Evolutionary conservation across 768 basidiomycete genomes (phyloP).

Genomic region (Zangia roseola): DNA sequence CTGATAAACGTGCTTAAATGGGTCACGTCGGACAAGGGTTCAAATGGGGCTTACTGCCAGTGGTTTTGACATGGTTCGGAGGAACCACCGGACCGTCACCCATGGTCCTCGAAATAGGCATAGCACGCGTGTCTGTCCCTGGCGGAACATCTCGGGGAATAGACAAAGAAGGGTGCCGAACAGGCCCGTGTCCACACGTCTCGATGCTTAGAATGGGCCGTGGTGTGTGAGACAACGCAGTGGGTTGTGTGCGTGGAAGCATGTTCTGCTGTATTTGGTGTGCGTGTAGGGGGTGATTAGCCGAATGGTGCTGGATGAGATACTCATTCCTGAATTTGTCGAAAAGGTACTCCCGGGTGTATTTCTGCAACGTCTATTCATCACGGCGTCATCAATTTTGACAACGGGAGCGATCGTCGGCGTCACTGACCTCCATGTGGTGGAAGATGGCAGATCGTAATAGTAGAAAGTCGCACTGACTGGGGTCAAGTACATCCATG

Average conservation of each 20-base stretch:
- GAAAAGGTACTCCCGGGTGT: conserved; percentile 80
- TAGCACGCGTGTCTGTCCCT: conserved; percentile 43
- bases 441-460: conserved; percentile 81
- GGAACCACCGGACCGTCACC: conserved; percentile 33
- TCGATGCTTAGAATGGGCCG: conserved; percentile 64
- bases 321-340: conserved; percentile 71
- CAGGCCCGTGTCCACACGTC: conserved; percentile 46
- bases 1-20: conserved; percentile 33
- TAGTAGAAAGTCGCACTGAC: conserved; percentile 77
- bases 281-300: conserved; percentile 40
- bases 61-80: conserved; percentile 31
- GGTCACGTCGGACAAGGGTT: conserved; percentile 3
- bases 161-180: conserved; percentile 46
- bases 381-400: conserved; percentile 19
- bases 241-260: conserved; percentile 33
- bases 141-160: conserved; percentile 48
- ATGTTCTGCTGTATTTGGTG: conserved; percentile 44
- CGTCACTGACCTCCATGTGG: conserved; percentile 74
- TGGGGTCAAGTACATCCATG: conserved; percentile 75
- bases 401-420: conserved; percentile 13
- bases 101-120: conserved; percentile 40
- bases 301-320: conserved; percentile 50
- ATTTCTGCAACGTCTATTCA: conserved; percentile 76
- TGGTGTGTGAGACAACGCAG: conserved; percentile 36
- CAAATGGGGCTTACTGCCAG: conserved; percentile 37